phyloP scores from a whole-genome alignment of 495 filamentous ascomycete genomes.

The Penicillium alfredii region DNA sequence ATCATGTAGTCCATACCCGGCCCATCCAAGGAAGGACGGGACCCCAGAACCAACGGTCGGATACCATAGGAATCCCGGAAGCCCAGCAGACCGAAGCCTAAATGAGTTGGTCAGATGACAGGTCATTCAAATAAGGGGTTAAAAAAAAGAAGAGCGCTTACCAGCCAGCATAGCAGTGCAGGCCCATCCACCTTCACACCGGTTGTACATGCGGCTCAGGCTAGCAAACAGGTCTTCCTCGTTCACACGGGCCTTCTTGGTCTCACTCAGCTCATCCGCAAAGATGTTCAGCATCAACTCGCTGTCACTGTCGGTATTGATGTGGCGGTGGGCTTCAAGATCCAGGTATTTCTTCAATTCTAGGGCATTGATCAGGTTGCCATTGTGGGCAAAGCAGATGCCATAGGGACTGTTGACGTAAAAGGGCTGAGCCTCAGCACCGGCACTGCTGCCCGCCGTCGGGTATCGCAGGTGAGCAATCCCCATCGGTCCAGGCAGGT shows the following conservation, averaged over 20 bases:
- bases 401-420: slow-evolving; percentile 93
- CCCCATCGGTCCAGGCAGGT: slow-evolving; percentile 87
- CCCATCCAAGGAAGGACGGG: slow-evolving; percentile 58
- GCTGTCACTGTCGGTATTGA: slow-evolving; percentile 94
- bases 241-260: slow-evolving; percentile 94
- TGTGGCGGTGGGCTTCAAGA: slow-evolving; percentile 83
- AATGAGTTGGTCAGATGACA: slow-evolving; percentile 12
- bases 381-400: slow-evolving; percentile 67
- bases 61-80: slow-evolving; percentile 91
- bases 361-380: slow-evolving; percentile 90
- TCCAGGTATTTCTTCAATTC: slow-evolving; percentile 76
- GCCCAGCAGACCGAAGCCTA: slow-evolving; percentile 78
- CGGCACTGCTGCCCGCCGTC: slow-evolving; percentile 78
- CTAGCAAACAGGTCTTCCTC: slow-evolving; percentile 80
- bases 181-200: slow-evolving; percentile 79
- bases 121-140: neutral
- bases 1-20: slow-evolving; percentile 90
- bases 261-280: slow-evolving; percentile 87
- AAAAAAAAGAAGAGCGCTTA: slow-evolving; percentile 14
- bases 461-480: slow-evolving; percentile 87
- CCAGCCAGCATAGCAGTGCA: slow-evolving; percentile 91
- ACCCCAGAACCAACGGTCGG: slow-evolving; percentile 79
- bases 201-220: slow-evolving; percentile 66
- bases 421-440: slow-evolving; percentile 61
- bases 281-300: slow-evolving; percentile 96